Conservation (phyloP, 2,329 filamentous ascomycete genomes). For the Paracoccidioides brasiliensis region DNA sequence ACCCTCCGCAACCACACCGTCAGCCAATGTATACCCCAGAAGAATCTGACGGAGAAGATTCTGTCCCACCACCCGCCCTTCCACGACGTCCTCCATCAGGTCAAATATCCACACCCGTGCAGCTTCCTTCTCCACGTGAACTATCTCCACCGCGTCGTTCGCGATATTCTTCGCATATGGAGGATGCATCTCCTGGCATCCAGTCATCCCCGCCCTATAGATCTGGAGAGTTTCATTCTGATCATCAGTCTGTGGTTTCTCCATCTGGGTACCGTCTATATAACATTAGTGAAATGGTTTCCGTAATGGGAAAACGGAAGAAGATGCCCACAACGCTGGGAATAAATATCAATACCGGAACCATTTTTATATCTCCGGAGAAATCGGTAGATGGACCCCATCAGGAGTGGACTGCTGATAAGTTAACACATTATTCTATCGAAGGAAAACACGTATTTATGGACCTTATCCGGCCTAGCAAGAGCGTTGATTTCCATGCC, state of each 20-base stretch:
- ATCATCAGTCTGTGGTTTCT: slow-evolving; percentile 35
- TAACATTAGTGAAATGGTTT: slow-evolving; percentile 94
- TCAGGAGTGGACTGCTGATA: slow-evolving; percentile 88
- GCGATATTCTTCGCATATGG: slow-evolving; percentile 24
- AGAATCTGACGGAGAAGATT: slow-evolving; percentile 53
- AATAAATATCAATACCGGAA: slow-evolving; percentile 78
- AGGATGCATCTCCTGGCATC: slow-evolving; percentile 29
- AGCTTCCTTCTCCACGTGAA: slow-evolving; percentile 44
- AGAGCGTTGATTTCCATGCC: slow-evolving; percentile 92
- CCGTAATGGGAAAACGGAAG: slow-evolving; percentile 91
- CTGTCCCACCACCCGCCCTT: slow-evolving; percentile 43
- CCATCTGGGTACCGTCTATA: slow-evolving; percentile 85
- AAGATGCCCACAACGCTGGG: slow-evolving; percentile 97
- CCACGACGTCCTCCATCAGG: slow-evolving; percentile 48
- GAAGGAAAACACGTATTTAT: slow-evolving; percentile 97
- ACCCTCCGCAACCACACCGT: slow-evolving; percentile 32
- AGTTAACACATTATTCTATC: slow-evolving; percentile 92
- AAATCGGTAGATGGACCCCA: slow-evolving; percentile 68
- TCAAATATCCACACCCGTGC: slow-evolving; percentile 39
- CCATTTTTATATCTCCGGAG: slow-evolving; percentile 83
- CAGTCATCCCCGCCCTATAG: slow-evolving; percentile 43
- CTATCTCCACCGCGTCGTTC: slow-evolving; percentile 34
- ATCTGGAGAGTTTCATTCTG: slow-evolving; percentile 32
- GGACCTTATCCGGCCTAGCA: slow-evolving; percentile 81
- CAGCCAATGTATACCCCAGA: slow-evolving; percentile 47